Evolutionary conservation across 75 land plant genomes (phyloP).

Genomic region (Selaginella tamariscina): DNA sequence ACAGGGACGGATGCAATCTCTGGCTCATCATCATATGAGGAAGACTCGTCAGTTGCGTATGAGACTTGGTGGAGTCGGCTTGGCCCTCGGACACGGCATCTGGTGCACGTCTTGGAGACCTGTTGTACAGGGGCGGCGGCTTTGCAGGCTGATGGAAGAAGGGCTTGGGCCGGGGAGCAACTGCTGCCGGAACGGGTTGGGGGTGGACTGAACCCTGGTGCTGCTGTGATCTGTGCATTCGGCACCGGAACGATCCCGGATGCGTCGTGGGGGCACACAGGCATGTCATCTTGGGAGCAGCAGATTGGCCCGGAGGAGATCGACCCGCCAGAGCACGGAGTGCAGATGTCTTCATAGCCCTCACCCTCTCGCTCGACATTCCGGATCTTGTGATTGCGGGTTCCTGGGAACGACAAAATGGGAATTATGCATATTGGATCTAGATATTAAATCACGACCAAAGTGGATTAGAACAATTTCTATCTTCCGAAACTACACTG

Average conservation of each 20-base stretch:
- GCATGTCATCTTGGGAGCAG: conserved; percentile 9
- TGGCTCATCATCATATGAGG: background rate
- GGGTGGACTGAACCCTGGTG: background rate
- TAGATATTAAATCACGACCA: too few relatives aligned
- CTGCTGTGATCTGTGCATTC: background rate
- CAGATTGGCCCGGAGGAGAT: background rate
- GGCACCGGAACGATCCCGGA: conserved; percentile 11
- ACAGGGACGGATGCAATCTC: conserved; percentile 8
- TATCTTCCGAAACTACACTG: too few relatives aligned
- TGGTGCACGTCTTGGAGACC: background rate
- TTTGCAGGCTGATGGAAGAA: background rate
- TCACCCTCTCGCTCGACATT: conserved; percentile 9
- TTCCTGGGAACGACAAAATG: background rate
- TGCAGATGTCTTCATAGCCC: conserved; percentile 1
- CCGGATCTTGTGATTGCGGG: background rate
- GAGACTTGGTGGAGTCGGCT: background rate
- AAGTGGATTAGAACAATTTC: too few relatives aligned
- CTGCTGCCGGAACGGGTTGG: conserved; percentile 1
- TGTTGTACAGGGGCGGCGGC: background rate
- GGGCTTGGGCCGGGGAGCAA: background rate
- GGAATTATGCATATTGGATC: background rate
- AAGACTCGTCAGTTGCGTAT: background rate
- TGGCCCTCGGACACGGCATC: background rate
- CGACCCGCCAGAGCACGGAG: background rate
- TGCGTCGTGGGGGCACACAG: conserved; percentile 7